A percentile compares a stretch with the other conserved stretches of the same genome.
These are phyloP conservation scores for Starmera pachycereana DNA, from an alignment of 805 yeast genomes.

Conservation along the genomic window DNA sequence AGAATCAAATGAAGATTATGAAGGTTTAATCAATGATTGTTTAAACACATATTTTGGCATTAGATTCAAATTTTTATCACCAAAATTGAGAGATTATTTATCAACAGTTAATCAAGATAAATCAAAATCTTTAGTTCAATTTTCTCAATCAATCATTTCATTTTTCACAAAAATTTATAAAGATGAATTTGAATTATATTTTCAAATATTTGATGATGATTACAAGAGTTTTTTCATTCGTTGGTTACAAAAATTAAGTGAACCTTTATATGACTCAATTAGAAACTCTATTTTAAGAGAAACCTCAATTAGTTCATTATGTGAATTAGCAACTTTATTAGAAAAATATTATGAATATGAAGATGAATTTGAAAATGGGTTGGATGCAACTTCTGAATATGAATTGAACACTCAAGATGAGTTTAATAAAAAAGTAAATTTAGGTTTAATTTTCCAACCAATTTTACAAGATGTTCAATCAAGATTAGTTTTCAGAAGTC, in stretches of 20 bases:
- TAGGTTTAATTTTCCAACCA: slow-evolving; percentile 57
- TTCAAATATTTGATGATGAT: slow-evolving; percentile 36
- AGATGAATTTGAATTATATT: slow-evolving; percentile 53
- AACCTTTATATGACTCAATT: slow-evolving; percentile 66
- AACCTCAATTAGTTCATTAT: slow-evolving; percentile 50
- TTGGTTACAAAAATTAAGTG: slow-evolving; percentile 58
- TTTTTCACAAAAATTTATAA: slow-evolving; percentile 49
- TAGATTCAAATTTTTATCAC: slow-evolving; percentile 39
- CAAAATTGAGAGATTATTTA: slow-evolving; percentile 29
- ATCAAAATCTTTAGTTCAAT: slow-evolving; percentile 36
- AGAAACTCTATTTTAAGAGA: slow-evolving; percentile 65
- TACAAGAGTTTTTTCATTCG: slow-evolving; percentile 30
- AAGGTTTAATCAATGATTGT: slow-evolving; percentile 59
- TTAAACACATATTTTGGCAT: slow-evolving; percentile 50
- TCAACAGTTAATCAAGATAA: slow-evolving; percentile 17
- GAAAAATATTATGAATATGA: slow-evolving; percentile 61
- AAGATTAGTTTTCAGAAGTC: slow-evolving; percentile 70
- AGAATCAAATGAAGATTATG: slow-evolving; percentile 38
- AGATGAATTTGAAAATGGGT: slow-evolving; percentile 36
- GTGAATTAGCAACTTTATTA: slow-evolving; percentile 65
- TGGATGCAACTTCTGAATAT: slow-evolving; percentile 1
- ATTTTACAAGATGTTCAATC: slow-evolving; percentile 70
- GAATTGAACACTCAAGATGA: slow-evolving; percentile 13
- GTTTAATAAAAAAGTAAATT: slow-evolving; percentile 25
- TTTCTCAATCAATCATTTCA: slow-evolving; percentile 52